These are phyloP conservation scores for Lycium ferocissimum DNA, from an alignment of 257 asterid genomes.

Conservation along the genomic window DNA sequence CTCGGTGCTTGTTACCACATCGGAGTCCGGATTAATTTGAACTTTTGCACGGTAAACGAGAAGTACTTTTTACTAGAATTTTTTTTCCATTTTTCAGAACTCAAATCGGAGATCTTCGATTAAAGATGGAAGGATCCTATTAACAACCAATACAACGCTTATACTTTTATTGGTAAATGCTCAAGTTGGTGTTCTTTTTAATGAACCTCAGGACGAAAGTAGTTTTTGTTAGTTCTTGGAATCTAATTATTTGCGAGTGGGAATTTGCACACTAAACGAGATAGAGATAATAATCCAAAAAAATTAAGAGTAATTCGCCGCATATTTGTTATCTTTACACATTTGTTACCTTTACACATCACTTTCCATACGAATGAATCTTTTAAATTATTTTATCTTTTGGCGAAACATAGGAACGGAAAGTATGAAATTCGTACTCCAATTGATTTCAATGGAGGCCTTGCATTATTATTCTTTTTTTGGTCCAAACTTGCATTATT, in stretches of 20 bases:
- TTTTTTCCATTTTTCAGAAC: no score
- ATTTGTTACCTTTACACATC: constrained; percentile 3
- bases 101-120: no score
- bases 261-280: background rate
- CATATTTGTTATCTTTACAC: constrained; percentile 2
- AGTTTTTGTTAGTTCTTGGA: background rate
- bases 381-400: background rate
- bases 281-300: background rate
- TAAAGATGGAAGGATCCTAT: no score
- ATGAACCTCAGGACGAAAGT: background rate
- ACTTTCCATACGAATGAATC: background rate
- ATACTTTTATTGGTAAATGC: background rate
- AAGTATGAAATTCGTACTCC: background rate
- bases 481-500: background rate
- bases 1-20: background rate
- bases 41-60: no score
- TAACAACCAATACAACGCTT: no score
- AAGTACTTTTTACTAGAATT: no score
- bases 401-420: background rate
- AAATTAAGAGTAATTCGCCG: background rate
- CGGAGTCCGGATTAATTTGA: background rate
- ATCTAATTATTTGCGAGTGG: background rate
- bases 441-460: background rate
- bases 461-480: background rate
- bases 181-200: background rate